Conservation (phyloP, 2,329 filamentous ascomycete genomes). For the Colletotrichum tofieldiae region DNA sequence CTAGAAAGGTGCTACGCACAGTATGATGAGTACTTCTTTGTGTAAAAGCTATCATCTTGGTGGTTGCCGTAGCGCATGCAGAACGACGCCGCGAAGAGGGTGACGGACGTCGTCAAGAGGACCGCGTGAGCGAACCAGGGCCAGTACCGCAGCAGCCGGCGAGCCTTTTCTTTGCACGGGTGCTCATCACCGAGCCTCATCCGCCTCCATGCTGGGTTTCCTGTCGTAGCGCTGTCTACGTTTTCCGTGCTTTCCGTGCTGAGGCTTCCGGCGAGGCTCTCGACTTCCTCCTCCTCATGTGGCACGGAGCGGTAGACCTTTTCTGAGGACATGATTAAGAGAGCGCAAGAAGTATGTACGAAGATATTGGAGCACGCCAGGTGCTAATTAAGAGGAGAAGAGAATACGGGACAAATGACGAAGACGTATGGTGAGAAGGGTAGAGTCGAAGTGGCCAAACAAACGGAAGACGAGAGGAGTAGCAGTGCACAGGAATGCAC, state of each 20-base stretch:
- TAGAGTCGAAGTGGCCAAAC: constrained; percentile 4
- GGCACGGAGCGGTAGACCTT: constrained; percentile 40
- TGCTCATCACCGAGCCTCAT: constrained; percentile 46
- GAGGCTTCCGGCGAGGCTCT: constrained; percentile 42
- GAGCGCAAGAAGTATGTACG: constrained; percentile 1
- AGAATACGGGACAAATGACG: background rate
- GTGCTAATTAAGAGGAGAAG: constrained; percentile 28
- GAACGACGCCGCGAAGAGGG: constrained; percentile 58
- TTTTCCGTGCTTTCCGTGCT: constrained; percentile 34
- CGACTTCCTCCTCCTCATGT: constrained; percentile 45
- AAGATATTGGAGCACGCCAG: constrained; percentile 33
- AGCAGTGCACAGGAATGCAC: background rate
- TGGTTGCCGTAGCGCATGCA: constrained; percentile 55
- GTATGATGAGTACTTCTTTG: constrained; percentile 60
- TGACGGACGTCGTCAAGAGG: constrained; percentile 57
- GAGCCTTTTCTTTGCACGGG: constrained; percentile 44
- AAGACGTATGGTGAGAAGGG: constrained; percentile 2
- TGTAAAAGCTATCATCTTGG: constrained; percentile 53
- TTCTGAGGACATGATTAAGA: constrained; percentile 40
- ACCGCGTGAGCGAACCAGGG: constrained; percentile 58
- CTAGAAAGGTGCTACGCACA: constrained; percentile 54
- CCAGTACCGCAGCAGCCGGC: constrained; percentile 52
- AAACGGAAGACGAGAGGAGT: background rate
- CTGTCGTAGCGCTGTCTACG: constrained; percentile 1
- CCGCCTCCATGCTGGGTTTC: constrained; percentile 36